Percentiles rank a stretch among this genome's conserved stretches.
These are phyloP conservation scores for Periconia sp. DNA, from an alignment of 2,329 filamentous ascomycete species.

Conservation along the genomic window DNA sequence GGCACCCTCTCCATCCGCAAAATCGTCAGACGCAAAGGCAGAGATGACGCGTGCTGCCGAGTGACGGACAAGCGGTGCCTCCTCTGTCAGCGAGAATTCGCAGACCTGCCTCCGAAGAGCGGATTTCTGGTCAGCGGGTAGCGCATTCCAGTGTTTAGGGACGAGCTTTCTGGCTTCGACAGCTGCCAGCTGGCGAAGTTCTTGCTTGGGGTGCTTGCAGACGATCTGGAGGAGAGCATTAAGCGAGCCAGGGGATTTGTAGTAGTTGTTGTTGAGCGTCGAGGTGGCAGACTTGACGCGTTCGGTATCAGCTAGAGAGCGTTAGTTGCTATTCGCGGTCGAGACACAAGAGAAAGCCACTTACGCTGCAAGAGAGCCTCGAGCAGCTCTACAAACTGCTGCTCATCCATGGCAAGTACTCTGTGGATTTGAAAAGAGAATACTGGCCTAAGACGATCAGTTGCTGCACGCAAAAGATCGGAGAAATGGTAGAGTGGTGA, in stretches of 20 bases:
- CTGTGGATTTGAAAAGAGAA: neutral
- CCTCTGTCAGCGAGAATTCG: constrained; percentile 79
- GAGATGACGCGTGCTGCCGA: constrained; percentile 86
- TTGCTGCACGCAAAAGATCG: neutral
- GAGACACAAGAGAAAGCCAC: constrained; percentile 41
- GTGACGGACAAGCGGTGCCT: constrained; percentile 75
- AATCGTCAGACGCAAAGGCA: constrained; percentile 80
- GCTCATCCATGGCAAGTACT: constrained; percentile 66
- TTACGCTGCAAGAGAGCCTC: constrained; percentile 84
- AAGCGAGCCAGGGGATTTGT: constrained; percentile 80
- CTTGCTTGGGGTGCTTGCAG: constrained; percentile 70
- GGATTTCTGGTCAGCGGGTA: constrained; percentile 74
- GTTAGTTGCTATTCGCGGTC: constrained; percentile 34
- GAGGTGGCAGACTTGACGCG: constrained; percentile 84
- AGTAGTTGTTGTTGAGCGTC: constrained; percentile 90
- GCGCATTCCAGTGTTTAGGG: constrained; percentile 79
- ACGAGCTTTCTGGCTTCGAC: constrained; percentile 86
- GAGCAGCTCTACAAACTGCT: constrained; percentile 83
- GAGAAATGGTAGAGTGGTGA: neutral
- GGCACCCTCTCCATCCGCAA: constrained; percentile 82
- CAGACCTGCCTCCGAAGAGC: constrained; percentile 81
- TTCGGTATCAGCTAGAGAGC: constrained; percentile 67
- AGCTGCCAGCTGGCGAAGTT: constrained; percentile 84
- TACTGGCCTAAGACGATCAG: neutral
- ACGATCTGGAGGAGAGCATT: constrained; percentile 86